Conservation (phyloP, 371 early-diverging fungal species). For the Conidiobolus incongruus region DNA sequence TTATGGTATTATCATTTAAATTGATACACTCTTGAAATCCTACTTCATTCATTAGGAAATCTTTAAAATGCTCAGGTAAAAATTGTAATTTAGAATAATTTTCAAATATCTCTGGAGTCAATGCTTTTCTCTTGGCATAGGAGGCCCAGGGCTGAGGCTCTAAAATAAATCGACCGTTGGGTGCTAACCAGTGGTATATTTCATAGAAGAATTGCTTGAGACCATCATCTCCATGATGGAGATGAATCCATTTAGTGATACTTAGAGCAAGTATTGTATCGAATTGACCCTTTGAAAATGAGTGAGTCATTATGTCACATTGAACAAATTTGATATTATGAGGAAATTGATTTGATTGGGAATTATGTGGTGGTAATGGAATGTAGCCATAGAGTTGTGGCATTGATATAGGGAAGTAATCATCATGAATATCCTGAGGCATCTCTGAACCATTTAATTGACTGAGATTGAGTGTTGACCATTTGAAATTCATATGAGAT, state of each 20-base stretch:
- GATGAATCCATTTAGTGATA: slow-evolving; percentile 8
- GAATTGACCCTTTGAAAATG: background rate
- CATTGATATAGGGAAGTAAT: background rate
- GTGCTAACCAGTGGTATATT: slow-evolving; percentile 20
- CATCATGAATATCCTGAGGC: background rate
- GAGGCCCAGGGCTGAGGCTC: slow-evolving; percentile 39
- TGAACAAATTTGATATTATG: background rate
- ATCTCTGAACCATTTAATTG: no score
- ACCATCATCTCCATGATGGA: slow-evolving; percentile 52
- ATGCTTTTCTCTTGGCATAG: slow-evolving; percentile 1
- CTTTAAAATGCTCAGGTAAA: slow-evolving; percentile 4
- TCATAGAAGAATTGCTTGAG: slow-evolving; percentile 42
- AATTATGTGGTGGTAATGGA: background rate
- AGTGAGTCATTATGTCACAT: background rate
- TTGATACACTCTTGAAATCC: slow-evolving; percentile 25
- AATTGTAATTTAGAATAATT: slow-evolving; percentile 1
- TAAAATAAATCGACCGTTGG: slow-evolving; percentile 40
- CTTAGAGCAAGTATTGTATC: slow-evolving; percentile 1
- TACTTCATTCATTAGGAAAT: slow-evolving; percentile 3
- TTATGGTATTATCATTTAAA: no score
- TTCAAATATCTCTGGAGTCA: background rate
- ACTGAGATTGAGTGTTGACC: background rate
- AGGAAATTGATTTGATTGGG: background rate
- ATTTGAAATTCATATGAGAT: background rate
- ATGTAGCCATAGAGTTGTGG: background rate